Base-by-base conservation (phyloP, 441 rosid species). In the Populus hybrid region DNA sequence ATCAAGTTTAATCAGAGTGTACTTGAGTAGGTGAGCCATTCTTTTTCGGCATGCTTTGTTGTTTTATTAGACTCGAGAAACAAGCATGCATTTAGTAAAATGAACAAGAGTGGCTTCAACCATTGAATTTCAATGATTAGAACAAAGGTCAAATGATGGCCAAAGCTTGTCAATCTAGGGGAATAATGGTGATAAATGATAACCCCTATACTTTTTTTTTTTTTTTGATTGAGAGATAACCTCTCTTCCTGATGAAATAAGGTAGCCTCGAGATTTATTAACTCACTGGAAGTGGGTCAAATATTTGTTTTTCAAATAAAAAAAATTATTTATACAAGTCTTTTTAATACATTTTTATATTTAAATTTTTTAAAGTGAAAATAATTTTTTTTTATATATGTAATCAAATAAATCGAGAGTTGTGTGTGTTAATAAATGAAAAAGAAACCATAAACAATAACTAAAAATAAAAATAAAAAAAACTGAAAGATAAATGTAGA, bases 331-430 rank as follows among this genome's bases (percentile, higher is more conserved):
- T 33, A 33, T 33, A 33, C 7, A 33, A 33, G 35, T 33, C 1
- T 6, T 31, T 33, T 33, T 33, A 33, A 33, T 33, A 1, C 1
- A 6, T 6, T 33, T 33, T 33, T 0, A 1, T 33, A 33, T 33
- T 33, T 33, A 1, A 2, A 33, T 33, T 33, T 33, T 33, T 33
- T 33, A 0, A 33, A 4, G 7, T 33, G 7, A 33, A 33, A 33
- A 33, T 6, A 0, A 33, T 0, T 0, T 6, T 33, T 6, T 6
- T 33, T 1, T 33, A 6, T 6, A 6, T 1, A 33, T 6, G 1
- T 33, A 33, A 33, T 33, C 7, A 33, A 6, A 33, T 33, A 33
- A 33, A 33, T 33, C 0, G 1, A 33, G 7, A 33, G 0, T 33
- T 33, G 7, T 33, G 7, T 6, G 1, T 6, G 7, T 33, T n/a